Conservation (phyloP, 2,329 filamentous ascomycete genomes). For the Aspergillus versicolor region DNA sequence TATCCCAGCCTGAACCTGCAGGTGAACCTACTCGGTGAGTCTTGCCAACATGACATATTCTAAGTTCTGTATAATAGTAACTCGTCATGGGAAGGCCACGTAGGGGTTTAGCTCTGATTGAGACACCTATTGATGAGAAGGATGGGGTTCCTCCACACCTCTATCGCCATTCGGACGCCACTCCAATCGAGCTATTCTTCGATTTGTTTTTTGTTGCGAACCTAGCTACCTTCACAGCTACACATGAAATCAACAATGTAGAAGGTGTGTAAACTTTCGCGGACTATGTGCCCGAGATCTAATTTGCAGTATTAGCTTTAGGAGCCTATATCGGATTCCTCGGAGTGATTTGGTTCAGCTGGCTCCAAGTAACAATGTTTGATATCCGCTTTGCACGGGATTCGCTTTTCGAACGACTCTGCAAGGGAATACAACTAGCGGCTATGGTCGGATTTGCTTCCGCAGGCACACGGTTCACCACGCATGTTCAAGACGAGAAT, state of each 20-base stretch:
- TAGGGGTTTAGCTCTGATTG: conserved; percentile 32
- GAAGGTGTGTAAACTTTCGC: conserved; percentile 28
- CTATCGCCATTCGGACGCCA: conserved; percentile 50
- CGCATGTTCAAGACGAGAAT: conserved; percentile 39
- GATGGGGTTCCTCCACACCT: conserved; percentile 31
- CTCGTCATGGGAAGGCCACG: conserved; percentile 12
- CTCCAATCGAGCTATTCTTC: conserved; percentile 59
- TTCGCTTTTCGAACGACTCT: conserved; percentile 61
- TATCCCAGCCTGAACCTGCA: conserved; percentile 17
- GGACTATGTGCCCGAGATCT: conserved; percentile 3
- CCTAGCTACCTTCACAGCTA: conserved; percentile 60
- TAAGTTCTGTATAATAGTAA: conserved; percentile 2
- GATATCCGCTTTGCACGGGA: conserved; percentile 67
- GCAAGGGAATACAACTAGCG: conserved; percentile 61
- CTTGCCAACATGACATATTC: background rate
- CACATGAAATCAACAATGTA: conserved; percentile 55
- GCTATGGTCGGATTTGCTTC: conserved; percentile 66
- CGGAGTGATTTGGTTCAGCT: conserved; percentile 66
- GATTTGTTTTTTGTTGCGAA: conserved; percentile 65
- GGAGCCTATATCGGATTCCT: conserved; percentile 55
- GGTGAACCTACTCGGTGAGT: conserved; percentile 25
- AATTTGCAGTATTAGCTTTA: conserved; percentile 30
- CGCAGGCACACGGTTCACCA: conserved; percentile 51
- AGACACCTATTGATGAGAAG: conserved; percentile 33
- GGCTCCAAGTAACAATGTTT: conserved; percentile 63